Conservation (phyloP, 2,329 filamentous ascomycete genomes). For the Drechslerella stenobrocha region DNA sequence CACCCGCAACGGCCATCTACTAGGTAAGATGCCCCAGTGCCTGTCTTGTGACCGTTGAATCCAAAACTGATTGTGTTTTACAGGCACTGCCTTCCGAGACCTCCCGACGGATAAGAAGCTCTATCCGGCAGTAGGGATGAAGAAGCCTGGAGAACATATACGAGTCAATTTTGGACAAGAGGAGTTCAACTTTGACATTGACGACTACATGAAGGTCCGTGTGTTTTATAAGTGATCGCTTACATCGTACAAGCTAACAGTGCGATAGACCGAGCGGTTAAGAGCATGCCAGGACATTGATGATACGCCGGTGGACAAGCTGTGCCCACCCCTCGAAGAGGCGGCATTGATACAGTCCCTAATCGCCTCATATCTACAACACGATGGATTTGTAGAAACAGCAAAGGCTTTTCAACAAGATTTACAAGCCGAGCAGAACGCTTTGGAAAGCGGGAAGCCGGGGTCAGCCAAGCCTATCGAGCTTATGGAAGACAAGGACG, state of each 20-base stretch:
- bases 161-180: slow-evolving; percentile 70
- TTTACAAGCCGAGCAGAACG: slow-evolving; percentile 71
- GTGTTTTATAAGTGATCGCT: background rate
- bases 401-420: slow-evolving; percentile 85
- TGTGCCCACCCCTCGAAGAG: slow-evolving; percentile 70
- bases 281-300: slow-evolving; percentile 67
- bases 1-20: slow-evolving; percentile 66
- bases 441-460: slow-evolving; percentile 63
- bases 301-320: slow-evolving; percentile 61
- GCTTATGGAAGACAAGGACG: slow-evolving; percentile 80
- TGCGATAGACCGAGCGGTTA: slow-evolving; percentile 64
- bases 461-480: slow-evolving; percentile 60
- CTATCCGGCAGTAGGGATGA: slow-evolving; percentile 70
- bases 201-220: slow-evolving; percentile 76
- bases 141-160: slow-evolving; percentile 66
- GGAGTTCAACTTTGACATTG: slow-evolving; percentile 88
- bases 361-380: slow-evolving; percentile 73
- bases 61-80: slow-evolving; percentile 37
- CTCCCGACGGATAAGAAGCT: slow-evolving; percentile 64
- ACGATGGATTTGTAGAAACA: slow-evolving; percentile 94
- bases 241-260: slow-evolving; percentile 43
- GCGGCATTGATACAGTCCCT: slow-evolving; percentile 78
- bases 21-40: slow-evolving; percentile 57
- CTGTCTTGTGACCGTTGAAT: background rate
- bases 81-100: slow-evolving; percentile 72